Conservation (phyloP, 2,329 filamentous ascomycete species). For the Sporothrix sp. region DNA sequence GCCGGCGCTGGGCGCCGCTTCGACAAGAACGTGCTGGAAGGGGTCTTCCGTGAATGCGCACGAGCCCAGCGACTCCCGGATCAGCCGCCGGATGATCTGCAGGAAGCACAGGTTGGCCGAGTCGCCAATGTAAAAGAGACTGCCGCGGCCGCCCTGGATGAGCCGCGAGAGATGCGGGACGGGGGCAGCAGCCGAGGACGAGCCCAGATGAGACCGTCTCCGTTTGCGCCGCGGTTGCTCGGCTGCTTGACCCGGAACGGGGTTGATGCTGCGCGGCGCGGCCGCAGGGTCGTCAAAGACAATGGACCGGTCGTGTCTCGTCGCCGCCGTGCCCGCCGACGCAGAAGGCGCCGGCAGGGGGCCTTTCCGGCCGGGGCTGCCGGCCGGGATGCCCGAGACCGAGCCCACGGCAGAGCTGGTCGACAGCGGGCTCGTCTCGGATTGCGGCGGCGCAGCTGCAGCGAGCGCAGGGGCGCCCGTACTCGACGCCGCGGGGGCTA, state of each 20-base stretch:
- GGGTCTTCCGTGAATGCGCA: slow-evolving; percentile 28
- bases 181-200: neutral
- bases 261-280: neutral
- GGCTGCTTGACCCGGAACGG: neutral
- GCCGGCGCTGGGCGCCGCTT: slow-evolving; percentile 23
- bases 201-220: slow-evolving; percentile 1
- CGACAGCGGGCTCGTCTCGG: slow-evolving; percentile 4
- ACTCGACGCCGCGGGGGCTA: neutral
- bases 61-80: slow-evolving; percentile 23
- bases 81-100: slow-evolving; percentile 27
- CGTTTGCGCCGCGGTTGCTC: slow-evolving; percentile 8
- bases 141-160: slow-evolving; percentile 25
- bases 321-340: neutral
- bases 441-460: neutral
- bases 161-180: slow-evolving; percentile 24
- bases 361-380: slow-evolving; percentile 8
- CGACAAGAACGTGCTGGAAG: slow-evolving; percentile 26
- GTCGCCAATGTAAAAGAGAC: slow-evolving; percentile 30
- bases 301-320: slow-evolving; percentile 5
- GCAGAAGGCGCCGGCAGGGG: slow-evolving; percentile 1
- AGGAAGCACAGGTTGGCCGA: slow-evolving; percentile 27
- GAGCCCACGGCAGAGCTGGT: slow-evolving; percentile 2
- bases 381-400: neutral
- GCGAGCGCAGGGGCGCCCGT: neutral
- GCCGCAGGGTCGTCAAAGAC: slow-evolving; percentile 3